Base-by-base conservation (phyloP, 2,329 filamentous ascomycete species). In the Neopestalotiopsis sp. region DNA sequence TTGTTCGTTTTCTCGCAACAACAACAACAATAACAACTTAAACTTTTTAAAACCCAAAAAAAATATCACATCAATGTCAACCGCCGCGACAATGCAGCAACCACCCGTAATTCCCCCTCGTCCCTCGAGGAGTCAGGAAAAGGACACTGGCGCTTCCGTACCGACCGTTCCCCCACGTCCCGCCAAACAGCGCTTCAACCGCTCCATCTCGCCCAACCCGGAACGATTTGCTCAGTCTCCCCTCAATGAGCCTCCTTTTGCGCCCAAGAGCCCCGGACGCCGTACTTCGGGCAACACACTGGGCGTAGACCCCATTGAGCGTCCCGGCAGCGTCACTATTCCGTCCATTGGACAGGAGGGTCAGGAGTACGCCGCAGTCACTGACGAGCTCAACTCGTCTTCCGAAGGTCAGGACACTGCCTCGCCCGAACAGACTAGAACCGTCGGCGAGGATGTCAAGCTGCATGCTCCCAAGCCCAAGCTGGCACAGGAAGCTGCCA, bases 321-420 rank as follows among this genome's bases (percentile, higher is more conserved):
- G 94, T 65, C 89, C 92, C 45, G 88, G 90, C 63, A 97, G 93
- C 77, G 93, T 97, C 68, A 88, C 89, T 42, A 88, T 98, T 78
- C 95, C 95, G 17, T 92, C 92, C 1, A 87, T 97, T 67, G 95
- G 95, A 69, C 91, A 98, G 78, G 95, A 98, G 82, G 95, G 95
- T 71, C 90, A 86, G 73, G 95, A 98, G 82, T 98, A 98, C 81
- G 93, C 89, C 66, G 91, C 79, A 28, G 78, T 86, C 42, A 76
- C 84, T 42, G 83, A 85, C n/a, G 85, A 87, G 71, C 72, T 81
- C 57, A 82, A 77, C 74, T 77, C 80, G 49, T 76, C 84, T 73
- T 82, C 87, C 76, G 77, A 78, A 71, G 69, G 71, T 73, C 78
- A 72, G 70, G 75, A 72, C 73, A 80, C 80, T 68, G 75, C 81